These are phyloP conservation scores for Colletotrichum salicis DNA, from an alignment of 2,329 filamentous ascomycete species.

Conservation along the genomic window DNA sequence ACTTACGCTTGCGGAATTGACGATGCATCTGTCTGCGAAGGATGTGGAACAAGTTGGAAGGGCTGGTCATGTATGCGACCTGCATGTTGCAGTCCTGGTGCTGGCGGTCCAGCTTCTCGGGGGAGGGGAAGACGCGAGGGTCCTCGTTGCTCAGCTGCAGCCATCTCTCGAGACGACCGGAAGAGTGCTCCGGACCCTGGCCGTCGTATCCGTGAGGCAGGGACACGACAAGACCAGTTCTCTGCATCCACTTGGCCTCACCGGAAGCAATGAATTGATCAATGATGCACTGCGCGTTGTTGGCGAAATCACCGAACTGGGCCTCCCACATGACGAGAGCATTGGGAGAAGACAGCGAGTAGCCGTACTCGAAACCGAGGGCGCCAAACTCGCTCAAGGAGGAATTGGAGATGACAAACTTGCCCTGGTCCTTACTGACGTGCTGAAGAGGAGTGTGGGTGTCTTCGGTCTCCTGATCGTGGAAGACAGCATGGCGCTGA, in stretches of 20 bases:
- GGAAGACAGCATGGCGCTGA: constrained; percentile 95
- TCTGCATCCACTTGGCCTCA: constrained; percentile 98
- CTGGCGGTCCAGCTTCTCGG: constrained; percentile 92
- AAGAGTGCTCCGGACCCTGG: constrained; percentile 98
- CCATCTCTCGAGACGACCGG: constrained; percentile 95
- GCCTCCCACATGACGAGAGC: constrained; percentile 99
- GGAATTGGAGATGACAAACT: constrained; percentile 97
- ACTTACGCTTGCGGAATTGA: constrained; percentile 98
- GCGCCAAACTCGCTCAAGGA: constrained; percentile 78
- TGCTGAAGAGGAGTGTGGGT: constrained; percentile 94
- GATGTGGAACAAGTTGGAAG: constrained; percentile 95
- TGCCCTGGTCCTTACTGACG: constrained; percentile 89
- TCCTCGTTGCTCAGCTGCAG: constrained; percentile 98
- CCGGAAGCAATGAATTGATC: constrained; percentile 99
- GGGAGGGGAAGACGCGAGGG: constrained; percentile 87
- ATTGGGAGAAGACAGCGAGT: constrained; percentile 96
- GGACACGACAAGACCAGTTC: constrained; percentile 95
- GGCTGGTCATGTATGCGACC: constrained; percentile 96
- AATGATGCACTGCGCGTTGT: constrained; percentile 98
- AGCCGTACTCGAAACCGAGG: constrained; percentile 98
- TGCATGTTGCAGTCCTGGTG: constrained; percentile 99
- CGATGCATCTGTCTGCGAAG: constrained; percentile 97
- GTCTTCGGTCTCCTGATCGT: constrained; percentile 94
- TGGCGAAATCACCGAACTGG: constrained; percentile 99
- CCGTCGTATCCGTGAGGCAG: constrained; percentile 98